phyloP scores from a whole-genome alignment of 164 flowering plant genomes.

The Umbellularia californica region DNA sequence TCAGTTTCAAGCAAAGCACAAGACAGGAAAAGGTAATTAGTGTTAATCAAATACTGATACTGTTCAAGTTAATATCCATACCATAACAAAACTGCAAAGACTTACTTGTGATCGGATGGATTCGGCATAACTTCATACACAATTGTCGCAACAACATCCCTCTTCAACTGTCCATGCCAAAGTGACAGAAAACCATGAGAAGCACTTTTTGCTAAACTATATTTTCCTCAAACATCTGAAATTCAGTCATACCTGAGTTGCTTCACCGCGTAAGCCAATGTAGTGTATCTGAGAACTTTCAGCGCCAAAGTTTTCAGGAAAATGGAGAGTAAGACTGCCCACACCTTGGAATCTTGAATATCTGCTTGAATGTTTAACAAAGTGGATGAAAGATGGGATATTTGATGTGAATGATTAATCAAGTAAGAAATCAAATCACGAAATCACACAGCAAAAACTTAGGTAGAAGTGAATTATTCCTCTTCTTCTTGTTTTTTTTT shows the following conservation, averaged over 20 bases:
- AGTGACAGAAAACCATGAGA: slow-evolving; percentile 11
- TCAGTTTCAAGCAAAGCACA: not conserved
- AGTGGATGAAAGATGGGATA: not conserved
- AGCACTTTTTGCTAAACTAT: slow-evolving; percentile 4
- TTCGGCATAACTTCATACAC: slow-evolving; percentile 94
- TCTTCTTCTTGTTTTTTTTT: no score
- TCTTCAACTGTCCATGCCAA: slow-evolving; percentile 62
- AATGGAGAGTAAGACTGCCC: slow-evolving; percentile 86
- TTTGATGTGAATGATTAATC: not conserved
- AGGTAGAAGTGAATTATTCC: no score
- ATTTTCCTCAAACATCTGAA: not conserved
- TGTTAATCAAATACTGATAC: not conserved
- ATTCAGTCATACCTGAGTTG: slow-evolving; percentile 60
- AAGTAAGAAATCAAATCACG: no score
- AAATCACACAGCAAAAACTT: not conserved
- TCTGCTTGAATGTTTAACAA: slow-evolving; percentile 29
- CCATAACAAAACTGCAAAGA: slow-evolving; percentile 2
- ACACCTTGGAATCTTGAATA: slow-evolving; percentile 93
- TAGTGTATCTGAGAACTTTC: slow-evolving; percentile 79
- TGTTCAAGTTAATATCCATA: not conserved
- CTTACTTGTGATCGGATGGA: slow-evolving; percentile 99
- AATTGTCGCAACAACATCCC: slow-evolving; percentile 91
- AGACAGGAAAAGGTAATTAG: not conserved
- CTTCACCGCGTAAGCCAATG: slow-evolving; percentile 97
- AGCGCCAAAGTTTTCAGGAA: slow-evolving; percentile 87